These are phyloP conservation scores for Scheffersomyces cryptocercus DNA, from an alignment of 1,139 yeast genomes.

Conservation along the genomic window DNA sequence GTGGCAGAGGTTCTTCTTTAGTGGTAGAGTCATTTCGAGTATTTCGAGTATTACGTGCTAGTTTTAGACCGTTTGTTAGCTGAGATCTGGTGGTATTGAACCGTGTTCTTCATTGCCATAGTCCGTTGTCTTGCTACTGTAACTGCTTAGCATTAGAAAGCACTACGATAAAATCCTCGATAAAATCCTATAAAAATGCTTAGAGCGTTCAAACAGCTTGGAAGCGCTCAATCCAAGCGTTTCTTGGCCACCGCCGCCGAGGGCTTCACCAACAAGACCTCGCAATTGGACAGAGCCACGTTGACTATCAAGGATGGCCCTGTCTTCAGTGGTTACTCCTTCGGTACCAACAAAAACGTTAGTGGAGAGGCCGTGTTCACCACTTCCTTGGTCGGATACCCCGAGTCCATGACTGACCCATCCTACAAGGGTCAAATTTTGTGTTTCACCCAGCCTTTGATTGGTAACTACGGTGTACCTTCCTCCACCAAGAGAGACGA, in stretches of 20 bases:
- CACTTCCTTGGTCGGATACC: slow-evolving; percentile 95
- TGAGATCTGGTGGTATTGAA: too few species aligned
- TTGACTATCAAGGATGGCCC: slow-evolving; percentile 93
- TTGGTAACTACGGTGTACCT: slow-evolving; percentile 98
- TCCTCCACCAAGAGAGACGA: slow-evolving; percentile 78
- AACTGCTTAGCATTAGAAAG: too few species aligned
- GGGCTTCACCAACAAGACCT: slow-evolving; percentile 35
- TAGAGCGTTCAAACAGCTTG: slow-evolving; percentile 8
- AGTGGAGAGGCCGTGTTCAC: slow-evolving; percentile 98
- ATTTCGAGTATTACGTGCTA: too few species aligned
- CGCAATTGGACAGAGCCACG: slow-evolving; percentile 75
- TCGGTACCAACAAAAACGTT: slow-evolving; percentile 89
- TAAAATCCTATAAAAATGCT: slow-evolving; percentile 9
- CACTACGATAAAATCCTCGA: too few species aligned
- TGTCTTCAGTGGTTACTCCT: slow-evolving; percentile 86
- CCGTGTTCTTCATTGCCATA: too few species aligned
- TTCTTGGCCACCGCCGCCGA: slow-evolving; percentile 44
- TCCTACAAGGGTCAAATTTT: slow-evolving; percentile 94
- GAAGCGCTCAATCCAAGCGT: slow-evolving; percentile 12
- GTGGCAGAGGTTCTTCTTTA: too few species aligned
- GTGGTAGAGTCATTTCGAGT: too few species aligned
- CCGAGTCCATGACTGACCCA: slow-evolving; percentile 98
- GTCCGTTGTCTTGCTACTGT: too few species aligned
- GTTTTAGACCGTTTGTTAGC: too few species aligned
- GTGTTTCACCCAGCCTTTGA: slow-evolving; percentile 94